Conservation (phyloP, 495 filamentous ascomycete genomes). For the Hypoxylon subgilvum region DNA sequence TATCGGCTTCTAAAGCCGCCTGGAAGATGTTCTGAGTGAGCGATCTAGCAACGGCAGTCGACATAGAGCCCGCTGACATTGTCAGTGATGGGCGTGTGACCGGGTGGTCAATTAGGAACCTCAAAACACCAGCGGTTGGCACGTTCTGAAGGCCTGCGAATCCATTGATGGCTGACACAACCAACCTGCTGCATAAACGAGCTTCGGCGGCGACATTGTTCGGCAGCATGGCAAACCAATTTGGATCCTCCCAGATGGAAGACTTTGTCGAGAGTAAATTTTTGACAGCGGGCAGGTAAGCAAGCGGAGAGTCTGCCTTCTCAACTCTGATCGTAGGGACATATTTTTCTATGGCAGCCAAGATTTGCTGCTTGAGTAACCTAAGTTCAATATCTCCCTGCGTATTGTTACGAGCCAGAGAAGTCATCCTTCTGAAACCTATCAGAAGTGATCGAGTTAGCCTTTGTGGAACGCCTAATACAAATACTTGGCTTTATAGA, state of each 20-base stretch:
- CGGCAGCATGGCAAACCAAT: background rate
- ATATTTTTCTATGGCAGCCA: background rate
- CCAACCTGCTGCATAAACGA: slow-evolving; percentile 6
- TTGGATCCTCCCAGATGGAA: background rate
- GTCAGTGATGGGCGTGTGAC: background rate
- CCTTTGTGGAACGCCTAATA: too few species aligned
- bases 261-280: background rate
- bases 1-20: slow-evolving; percentile 8
- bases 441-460: too few species aligned
- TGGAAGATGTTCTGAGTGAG: slow-evolving; percentile 12
- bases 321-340: background rate
- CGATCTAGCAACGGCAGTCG: slow-evolving; percentile 6
- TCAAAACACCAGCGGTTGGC: slow-evolving; percentile 3
- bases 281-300: background rate
- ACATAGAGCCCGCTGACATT: background rate
- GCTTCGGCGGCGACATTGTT: background rate
- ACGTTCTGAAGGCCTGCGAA: slow-evolving; percentile 7
- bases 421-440: too few species aligned
- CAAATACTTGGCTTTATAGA: too few species aligned
- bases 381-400: too few species aligned
- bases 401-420: too few species aligned
- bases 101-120: background rate
- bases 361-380: background rate
- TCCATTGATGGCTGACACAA: slow-evolving; percentile 4
- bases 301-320: background rate